Conservation (phyloP, 2,329 filamentous ascomycete genomes). For the Epichloe glyceriae region DNA sequence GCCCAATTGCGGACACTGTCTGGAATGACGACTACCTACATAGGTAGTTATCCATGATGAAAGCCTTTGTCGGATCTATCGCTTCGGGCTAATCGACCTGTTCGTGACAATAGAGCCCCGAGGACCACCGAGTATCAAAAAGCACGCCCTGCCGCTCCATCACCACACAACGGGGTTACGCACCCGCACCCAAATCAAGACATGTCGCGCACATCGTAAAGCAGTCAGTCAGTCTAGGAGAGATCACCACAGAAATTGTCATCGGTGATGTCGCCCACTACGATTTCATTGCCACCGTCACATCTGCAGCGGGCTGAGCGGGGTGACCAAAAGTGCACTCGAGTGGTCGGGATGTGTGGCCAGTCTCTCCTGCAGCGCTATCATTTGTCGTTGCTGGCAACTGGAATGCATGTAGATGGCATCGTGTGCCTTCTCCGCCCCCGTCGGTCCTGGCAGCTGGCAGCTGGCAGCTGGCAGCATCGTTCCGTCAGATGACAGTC, state of each 20-base stretch:
- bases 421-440: not conserved
- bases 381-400: conserved; percentile 5
- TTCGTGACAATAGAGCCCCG: not conserved
- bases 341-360: not conserved
- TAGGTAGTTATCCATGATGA: not conserved
- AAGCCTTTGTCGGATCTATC: not conserved
- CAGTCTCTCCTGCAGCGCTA: not conserved
- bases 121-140: not conserved
- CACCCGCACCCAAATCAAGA: too few species aligned
- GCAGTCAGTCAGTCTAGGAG: not conserved
- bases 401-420: conserved; percentile 7
- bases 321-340: not conserved
- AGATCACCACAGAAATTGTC: not conserved
- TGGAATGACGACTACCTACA: not conserved
- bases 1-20: not conserved
- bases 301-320: not conserved
- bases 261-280: not conserved
- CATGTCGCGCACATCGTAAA: not conserved
- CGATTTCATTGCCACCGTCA: not conserved
- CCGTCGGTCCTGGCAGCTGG: conserved; percentile 4
- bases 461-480: not conserved
- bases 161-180: not conserved
- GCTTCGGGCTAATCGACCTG: not conserved
- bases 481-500: conserved; percentile 7
- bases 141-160: not conserved